Base-by-base conservation (phyloP, 2,329 filamentous ascomycete species). In the Alternaria longipes region DNA sequence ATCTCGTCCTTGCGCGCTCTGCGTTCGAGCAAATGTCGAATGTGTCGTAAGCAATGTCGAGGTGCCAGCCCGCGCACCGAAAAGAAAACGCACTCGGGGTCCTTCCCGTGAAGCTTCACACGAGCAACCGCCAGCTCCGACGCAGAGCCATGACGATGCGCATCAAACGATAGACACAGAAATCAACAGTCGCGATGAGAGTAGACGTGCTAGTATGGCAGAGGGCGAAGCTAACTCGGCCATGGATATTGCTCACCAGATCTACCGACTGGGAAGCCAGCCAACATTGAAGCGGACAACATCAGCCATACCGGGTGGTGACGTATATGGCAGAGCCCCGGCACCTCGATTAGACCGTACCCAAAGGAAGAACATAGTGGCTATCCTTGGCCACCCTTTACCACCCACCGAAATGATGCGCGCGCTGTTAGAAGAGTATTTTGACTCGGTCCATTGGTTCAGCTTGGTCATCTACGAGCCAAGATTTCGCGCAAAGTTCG, bases 401-500 rank as follows among this genome's bases (percentile, higher is more conserved):
- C 32, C 32, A 36, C 5, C 12, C 32, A 16, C 32, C 32, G 32
- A 16, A 14, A 36, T 36, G 32, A 36, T 36, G 32, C 32, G 32
- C 14, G 12, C 32, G 32, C 12, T 36, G 0, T 1, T 36, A 16
- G 32, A 36, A 36, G 32, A 36, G 32, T 36, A 16, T 3, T 14
- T 36, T 5, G 12, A 16, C 6, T 36, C 14, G 32, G 14, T 32
- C 11, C 30, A 32, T 32, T 32, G 30, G 30, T 32, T 32, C 1
- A 32, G 30, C 30, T 5, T 32, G 30, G 30, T 32, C 30, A 32
- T 32, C 18, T 79, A 79, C 54, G 80, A 82, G 53, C 80, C 80
- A 1, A 79, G 71, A 26, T 81, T 82, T 47, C 77, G 80, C 22
- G 64, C 64, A 11, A 64, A 67, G 4, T 74, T 79, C 26, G 59